These are phyloP conservation scores for Zymoseptoria crescenta DNA, from an alignment of 2,329 filamentous ascomycete genomes.

Conservation along the genomic window DNA sequence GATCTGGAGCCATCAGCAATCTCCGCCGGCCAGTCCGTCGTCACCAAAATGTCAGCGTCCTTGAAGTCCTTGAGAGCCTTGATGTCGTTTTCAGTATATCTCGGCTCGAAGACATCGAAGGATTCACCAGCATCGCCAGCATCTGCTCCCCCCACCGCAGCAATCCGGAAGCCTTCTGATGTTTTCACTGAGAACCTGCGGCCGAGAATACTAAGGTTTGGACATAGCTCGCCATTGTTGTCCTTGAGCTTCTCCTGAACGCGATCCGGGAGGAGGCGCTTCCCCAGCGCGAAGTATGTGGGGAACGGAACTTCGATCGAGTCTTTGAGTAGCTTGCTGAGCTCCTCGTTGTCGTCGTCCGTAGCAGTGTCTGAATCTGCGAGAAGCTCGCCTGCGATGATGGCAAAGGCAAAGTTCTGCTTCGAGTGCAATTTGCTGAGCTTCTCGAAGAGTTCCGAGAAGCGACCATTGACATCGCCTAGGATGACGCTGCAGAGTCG, in stretches of 20 bases:
- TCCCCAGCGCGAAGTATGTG: conserved; percentile 84
- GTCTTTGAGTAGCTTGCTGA: conserved; percentile 58
- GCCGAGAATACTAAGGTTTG: conserved; percentile 85
- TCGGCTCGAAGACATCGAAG: conserved; percentile 62
- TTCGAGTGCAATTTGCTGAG: conserved; percentile 73
- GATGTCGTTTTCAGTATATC: conserved; percentile 67
- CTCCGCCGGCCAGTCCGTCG: conserved; percentile 72
- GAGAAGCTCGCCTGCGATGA: conserved; percentile 81
- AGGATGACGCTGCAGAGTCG: conserved; percentile 58
- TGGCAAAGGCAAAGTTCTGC: conserved; percentile 78
- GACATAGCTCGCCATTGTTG: conserved; percentile 63
- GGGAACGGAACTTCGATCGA: conserved; percentile 66
- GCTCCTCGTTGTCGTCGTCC: conserved; percentile 40
- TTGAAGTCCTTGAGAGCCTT: conserved; percentile 52
- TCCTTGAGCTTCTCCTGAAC: conserved; percentile 67
- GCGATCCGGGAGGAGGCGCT: conserved; percentile 58
- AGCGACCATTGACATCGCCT: conserved; percentile 72
- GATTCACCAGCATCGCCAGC: conserved; percentile 9
- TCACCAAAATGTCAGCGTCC: conserved; percentile 77
- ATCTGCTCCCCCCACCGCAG: conserved; percentile 66
- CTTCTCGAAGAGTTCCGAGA: conserved; percentile 70
- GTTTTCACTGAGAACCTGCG: conserved; percentile 85
- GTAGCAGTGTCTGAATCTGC: conserved; percentile 38
- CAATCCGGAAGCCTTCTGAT: conserved; percentile 78
- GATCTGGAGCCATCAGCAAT: conserved; percentile 42